A percentile compares a stretch with the other conserved stretches of the same genome.
phyloP scores from a whole-genome alignment of 2,329 filamentous ascomycete species.

The Cyphellophora attinorum region DNA sequence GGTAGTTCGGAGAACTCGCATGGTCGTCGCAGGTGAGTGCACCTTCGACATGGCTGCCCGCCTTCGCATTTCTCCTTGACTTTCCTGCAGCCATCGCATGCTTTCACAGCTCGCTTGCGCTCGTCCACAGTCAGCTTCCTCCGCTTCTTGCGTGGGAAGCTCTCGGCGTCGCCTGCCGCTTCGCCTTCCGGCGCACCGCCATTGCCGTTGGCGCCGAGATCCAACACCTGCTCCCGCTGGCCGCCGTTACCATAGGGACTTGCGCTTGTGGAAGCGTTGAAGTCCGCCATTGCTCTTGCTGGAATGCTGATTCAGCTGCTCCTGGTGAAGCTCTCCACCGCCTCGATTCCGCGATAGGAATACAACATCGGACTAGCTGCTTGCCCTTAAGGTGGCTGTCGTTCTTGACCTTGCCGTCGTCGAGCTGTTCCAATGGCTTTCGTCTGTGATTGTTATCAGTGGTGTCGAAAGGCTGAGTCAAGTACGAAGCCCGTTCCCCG shows the following conservation, averaged over 20 bases:
- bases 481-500: too few species aligned
- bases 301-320: too few species aligned
- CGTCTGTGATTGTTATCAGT: too few species aligned
- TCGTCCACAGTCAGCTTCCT: conserved; percentile 1
- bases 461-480: too few species aligned
- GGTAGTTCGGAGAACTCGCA: conserved; percentile 37
- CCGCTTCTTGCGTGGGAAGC: conserved; percentile 3
- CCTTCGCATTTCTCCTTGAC: conserved; percentile 50
- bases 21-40: conserved; percentile 40
- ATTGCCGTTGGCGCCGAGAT: not conserved
- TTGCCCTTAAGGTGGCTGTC: too few species aligned
- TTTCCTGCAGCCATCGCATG: conserved; percentile 45
- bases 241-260: not conserved
- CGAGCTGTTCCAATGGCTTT: too few species aligned
- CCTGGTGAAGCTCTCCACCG: too few species aligned
- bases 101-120: conserved; percentile 23
- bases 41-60: conserved; percentile 44
- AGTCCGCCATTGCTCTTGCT: not conserved
- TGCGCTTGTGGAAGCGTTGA: not conserved
- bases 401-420: too few species aligned
- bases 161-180: too few species aligned
- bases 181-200: not conserved
- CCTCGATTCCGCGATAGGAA: too few species aligned
- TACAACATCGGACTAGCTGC: too few species aligned
- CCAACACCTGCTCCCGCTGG: not conserved